These are phyloP conservation scores for Scheffersomyces illinoinensis DNA, from an alignment of 1,139 yeast species.

Conservation along the genomic window DNA sequence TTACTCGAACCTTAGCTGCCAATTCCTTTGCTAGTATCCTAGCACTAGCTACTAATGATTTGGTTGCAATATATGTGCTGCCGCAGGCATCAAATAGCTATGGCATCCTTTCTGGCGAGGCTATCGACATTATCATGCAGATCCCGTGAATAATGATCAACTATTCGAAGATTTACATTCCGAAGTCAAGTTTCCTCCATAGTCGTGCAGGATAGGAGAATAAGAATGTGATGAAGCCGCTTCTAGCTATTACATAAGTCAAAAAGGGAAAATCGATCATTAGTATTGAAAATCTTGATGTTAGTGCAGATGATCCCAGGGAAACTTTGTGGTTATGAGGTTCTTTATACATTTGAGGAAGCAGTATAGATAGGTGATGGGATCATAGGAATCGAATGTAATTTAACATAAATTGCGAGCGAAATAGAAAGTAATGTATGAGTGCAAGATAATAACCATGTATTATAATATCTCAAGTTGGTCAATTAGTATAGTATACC, in stretches of 20 bases:
- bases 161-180: neutral
- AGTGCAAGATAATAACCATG: neutral
- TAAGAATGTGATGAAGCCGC: neutral
- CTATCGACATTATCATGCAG: neutral
- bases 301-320: neutral
- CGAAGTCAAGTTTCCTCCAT: neutral
- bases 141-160: neutral
- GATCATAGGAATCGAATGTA: neutral
- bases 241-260: neutral
- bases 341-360: neutral
- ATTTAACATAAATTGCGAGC: neutral
- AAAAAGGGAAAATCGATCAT: neutral
- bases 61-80: conserved; percentile 3
- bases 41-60: conserved; percentile 31
- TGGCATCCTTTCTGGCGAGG: neutral
- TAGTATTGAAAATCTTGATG: neutral
- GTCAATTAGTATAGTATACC: neutral
- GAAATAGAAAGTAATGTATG: neutral
- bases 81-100: neutral
- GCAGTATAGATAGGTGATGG: neutral
- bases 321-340: neutral
- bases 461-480: neutral
- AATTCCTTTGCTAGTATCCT: conserved; percentile 41
- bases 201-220: neutral
- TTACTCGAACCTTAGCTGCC: conserved; percentile 30